phyloP scores from a whole-genome alignment of 1,139 yeast genomes.

The Kluyveromyces sp. region DNA sequence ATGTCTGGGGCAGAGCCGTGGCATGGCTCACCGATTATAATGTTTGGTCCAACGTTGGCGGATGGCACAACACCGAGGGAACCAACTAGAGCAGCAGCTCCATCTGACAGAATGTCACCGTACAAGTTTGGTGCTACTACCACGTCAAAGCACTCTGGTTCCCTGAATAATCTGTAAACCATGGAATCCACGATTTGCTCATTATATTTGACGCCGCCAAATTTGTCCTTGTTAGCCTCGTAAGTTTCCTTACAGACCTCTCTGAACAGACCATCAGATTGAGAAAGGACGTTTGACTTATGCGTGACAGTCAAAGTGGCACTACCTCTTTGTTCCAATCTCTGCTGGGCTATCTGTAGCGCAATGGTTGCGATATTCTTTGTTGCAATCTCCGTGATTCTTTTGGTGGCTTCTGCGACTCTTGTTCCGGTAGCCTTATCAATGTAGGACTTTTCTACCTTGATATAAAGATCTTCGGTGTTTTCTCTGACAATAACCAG shows the following conservation, averaged over 20 bases:
- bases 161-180: conserved; percentile 98
- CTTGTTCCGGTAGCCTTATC: conserved; percentile 70
- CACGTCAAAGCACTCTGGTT: conserved; percentile 94
- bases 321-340: conserved; percentile 68
- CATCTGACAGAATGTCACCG: conserved; percentile 95
- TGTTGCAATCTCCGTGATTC: conserved; percentile 86
- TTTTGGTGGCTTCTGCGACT: conserved; percentile 95
- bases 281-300: conserved; percentile 89
- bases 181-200: conserved; percentile 98
- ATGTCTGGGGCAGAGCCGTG: conserved; percentile 99
- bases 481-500: conserved; percentile 97
- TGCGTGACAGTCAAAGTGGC: conserved; percentile 84
- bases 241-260: conserved; percentile 78
- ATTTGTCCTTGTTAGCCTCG: conserved; percentile 54
- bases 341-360: conserved; percentile 82
- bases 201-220: conserved; percentile 55
- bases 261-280: conserved; percentile 92
- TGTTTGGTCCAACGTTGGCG: conserved; percentile 92
- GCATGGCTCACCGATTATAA: conserved; percentile 98
- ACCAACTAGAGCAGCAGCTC: conserved; percentile 98
- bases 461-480: conserved; percentile 93
- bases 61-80: conserved; percentile 97
- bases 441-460: conserved; percentile 74
- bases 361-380: conserved; percentile 85
- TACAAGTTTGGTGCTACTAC: conserved; percentile 97